Base-by-base conservation (phyloP, 768 basidiomycete species). In the Kwoniella sp. region DNA sequence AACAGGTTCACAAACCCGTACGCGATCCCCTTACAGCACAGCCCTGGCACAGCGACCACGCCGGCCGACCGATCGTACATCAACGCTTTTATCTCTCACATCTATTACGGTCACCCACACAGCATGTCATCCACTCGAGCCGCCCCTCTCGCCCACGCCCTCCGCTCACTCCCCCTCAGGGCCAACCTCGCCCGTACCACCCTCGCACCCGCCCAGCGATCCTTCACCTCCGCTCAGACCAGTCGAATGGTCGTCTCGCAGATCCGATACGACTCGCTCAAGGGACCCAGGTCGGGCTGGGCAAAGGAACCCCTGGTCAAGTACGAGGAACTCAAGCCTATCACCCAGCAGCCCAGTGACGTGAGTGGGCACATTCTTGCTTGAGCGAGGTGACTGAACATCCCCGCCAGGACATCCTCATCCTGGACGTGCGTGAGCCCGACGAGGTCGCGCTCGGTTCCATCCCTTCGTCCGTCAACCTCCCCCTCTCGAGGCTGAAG, bases 371-470 rank as follows among this genome's bases (percentile, higher is more conserved):
- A n/a, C n/a, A n/a, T n/a, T n/a, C n/a, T n/a, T 37, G 36, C 36
- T 37, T 7, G 20, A 7, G n/a, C n/a, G n/a, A n/a, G n/a, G n/a
- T n/a, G n/a, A n/a, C n/a, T n/a, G 23, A 9, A 14, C 31, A 7
- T 5, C 11, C n/a, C 20, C 5, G 9, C 9, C 37, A 73, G 72
- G 63, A 74, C 43, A 60, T 74, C 33, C 62, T 74, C 50, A 41
- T 74, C 41, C 50, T 74, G 23, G 72, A 74, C 47, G 92, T 96
- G n/a, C 84, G 93, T 19, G 92, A 95, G 72, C 87, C 85, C 1
- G 83, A 88, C 59, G 92, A 95, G 71, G 87, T 90, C 37, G 80
- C 86, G 12, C 87, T 89, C 69, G 92, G 92, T 11, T 85, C 86
- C 70, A 93, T 96, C 57, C 92, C 92, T 5, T 89, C 89, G 20